phyloP scores from a whole-genome alignment of 1,284 basidiomycete species.

The Pisolithus thermaeus region DNA sequence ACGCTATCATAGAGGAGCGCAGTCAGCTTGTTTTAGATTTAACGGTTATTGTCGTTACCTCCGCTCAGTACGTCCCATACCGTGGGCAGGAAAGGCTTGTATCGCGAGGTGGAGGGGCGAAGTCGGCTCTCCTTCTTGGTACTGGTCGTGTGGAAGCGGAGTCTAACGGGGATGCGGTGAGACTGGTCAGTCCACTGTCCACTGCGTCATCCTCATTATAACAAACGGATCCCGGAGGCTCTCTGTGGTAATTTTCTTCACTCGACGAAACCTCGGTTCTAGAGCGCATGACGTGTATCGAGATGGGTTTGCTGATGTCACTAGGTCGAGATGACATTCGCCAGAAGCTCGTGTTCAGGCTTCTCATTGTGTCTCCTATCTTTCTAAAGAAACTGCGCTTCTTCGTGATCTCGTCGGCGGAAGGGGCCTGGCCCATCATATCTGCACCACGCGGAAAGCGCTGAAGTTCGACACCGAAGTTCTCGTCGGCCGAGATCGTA shows the following conservation, averaged over 20 bases:
- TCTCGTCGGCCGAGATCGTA: conserved; percentile 28
- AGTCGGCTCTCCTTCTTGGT: conserved; percentile 60
- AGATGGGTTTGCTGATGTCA: conserved; percentile 48
- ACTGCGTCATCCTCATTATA: conserved; percentile 37
- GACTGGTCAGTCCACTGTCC: conserved; percentile 39
- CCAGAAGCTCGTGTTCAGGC: conserved; percentile 56
- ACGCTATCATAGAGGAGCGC: conserved; percentile 10
- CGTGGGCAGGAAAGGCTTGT: conserved; percentile 14
- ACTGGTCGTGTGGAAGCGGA: conserved; percentile 60
- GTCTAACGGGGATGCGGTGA: conserved; percentile 52
- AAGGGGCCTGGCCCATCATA: conserved; percentile 22
- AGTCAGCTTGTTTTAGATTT: background rate
- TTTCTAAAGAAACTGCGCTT: conserved; percentile 61
- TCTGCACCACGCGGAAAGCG: conserved; percentile 32
- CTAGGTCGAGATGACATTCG: conserved; percentile 35
- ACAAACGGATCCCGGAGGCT: conserved; percentile 22
- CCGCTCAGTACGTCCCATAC: conserved; percentile 17
- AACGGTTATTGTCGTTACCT: conserved; percentile 16
- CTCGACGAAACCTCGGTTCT: conserved; percentile 16
- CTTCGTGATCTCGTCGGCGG: conserved; percentile 49
- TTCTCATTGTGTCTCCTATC: conserved; percentile 55
- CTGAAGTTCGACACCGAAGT: conserved; percentile 45
- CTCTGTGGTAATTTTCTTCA: conserved; percentile 19
- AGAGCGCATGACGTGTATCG: conserved; percentile 26
- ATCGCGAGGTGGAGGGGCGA: conserved; percentile 45